Conservation (phyloP, 345 rosid genomes). For the Citrus cavaleriei region DNA sequence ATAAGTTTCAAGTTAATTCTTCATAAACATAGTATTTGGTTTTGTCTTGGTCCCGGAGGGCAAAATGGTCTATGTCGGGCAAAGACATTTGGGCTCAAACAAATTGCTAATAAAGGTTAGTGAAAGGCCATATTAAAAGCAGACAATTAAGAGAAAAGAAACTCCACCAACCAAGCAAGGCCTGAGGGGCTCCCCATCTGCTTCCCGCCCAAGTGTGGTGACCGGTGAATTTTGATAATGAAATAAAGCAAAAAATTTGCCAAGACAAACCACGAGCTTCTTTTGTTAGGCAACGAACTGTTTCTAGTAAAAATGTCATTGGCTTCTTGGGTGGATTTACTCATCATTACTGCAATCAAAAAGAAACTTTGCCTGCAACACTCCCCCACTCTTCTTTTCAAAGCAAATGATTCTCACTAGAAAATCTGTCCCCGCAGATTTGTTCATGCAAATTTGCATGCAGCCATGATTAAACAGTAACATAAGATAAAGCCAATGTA, state of each 20-base stretch:
- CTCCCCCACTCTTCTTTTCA: constrained; percentile 33
- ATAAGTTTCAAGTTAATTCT: not conserved
- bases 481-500: not conserved
- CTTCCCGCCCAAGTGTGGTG: constrained; percentile 23
- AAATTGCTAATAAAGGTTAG: constrained; percentile 2
- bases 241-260: constrained; percentile 26
- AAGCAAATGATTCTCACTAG: constrained; percentile 63
- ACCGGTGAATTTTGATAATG: constrained; percentile 22
- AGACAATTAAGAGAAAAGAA: constrained; percentile 27
- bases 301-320: constrained; percentile 34
- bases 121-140: constrained; percentile 21
- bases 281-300: constrained; percentile 22
- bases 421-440: constrained; percentile 66
- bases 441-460: constrained; percentile 38
- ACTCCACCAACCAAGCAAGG: constrained; percentile 8
- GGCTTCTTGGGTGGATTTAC: constrained; percentile 40
- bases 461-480: not conserved
- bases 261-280: constrained; percentile 15
- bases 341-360: constrained; percentile 69
- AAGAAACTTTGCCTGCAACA: not conserved
- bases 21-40: not conserved
- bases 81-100: constrained; percentile 4
- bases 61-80: not conserved
- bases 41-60: not conserved
- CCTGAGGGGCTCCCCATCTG: constrained; percentile 13